Base-by-base conservation (phyloP, 208 protist species). In the Leptomonas pyrrhocoris region DNA sequence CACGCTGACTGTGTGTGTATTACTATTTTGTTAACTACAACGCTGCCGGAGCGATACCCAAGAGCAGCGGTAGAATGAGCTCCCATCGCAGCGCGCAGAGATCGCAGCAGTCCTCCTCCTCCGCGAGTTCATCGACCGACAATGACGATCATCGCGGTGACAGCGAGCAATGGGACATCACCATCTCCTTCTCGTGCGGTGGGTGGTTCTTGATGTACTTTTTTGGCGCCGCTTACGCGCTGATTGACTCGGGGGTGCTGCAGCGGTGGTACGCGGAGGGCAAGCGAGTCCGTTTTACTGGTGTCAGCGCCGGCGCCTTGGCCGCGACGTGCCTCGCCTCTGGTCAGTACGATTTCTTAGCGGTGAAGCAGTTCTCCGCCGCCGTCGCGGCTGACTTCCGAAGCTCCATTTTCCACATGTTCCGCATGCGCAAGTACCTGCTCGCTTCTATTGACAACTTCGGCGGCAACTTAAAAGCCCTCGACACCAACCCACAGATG, bases 151-250 rank as follows among this genome's bases (percentile, higher is more conserved):
- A 34, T n/a, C 56, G 40, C 38, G 56, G 56, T 38, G 56, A 62
- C 27, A 28, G 55, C 4, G 28, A 63, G 40, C 0, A 63, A 19
- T 82, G 62, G 59, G 88, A 94, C 67, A 54, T 94, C 16, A 94
- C 88, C 2, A 62, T 94, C 62, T 80, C 79, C 51, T 94, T 94
- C 55, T 89, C 88, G 15, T 86, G 80, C 49, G 88, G 83, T 6
- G 88, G 88, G 21, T 94, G 88, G 85, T 89, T 94, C 68, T 81
- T 87, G 36, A 87, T 90, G 71, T 94, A 94, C 73, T 87, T 89
- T 51, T 93, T 92, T 72, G 90, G 90, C 23, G 86, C 71, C 5
- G 84, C 84, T 15, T 73, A 91, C 51, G 90, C 90, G 13, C 77
- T 96, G 27, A 74, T 90, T 9, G 74, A 93, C 66, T 78, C 67